phyloP scores from a whole-genome alignment of 805 yeast genomes.

The Sugiyamaella mastotermitis region DNA sequence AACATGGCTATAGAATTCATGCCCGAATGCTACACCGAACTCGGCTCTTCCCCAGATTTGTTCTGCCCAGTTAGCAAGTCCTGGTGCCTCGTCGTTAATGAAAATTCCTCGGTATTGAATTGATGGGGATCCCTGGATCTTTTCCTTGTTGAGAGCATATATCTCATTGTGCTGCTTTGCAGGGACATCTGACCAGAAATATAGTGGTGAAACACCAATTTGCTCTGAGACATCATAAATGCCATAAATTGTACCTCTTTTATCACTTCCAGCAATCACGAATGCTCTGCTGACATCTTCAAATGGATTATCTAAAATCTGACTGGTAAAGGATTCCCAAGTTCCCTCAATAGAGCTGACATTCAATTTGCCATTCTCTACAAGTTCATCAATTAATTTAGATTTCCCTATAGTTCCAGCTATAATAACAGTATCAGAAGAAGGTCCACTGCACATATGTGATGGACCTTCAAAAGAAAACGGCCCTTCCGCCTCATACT shows the following conservation, averaged over 20 bases:
- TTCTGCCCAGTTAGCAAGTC: constrained; percentile 14
- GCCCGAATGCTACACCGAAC: constrained; percentile 12
- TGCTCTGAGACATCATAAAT: constrained; percentile 15
- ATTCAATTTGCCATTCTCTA: constrained; percentile 12
- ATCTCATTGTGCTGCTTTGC: constrained; percentile 6
- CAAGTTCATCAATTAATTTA: constrained; percentile 8
- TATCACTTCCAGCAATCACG: constrained; percentile 18
- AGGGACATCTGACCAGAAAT: constrained; percentile 15
- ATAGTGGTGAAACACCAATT: constrained; percentile 17
- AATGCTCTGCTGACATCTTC: constrained; percentile 10
- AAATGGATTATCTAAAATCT: constrained; percentile 6
- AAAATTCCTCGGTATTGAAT: constrained; percentile 17
- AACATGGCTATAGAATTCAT: constrained; percentile 11
- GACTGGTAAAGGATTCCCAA: constrained; percentile 13
- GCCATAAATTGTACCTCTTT: constrained; percentile 15
- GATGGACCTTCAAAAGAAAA: constrained; percentile 4
- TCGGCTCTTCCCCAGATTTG: constrained; percentile 6
- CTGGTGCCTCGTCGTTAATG: constrained; percentile 16
- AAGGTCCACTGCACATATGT: constrained; percentile 1
- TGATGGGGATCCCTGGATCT: constrained; percentile 12
- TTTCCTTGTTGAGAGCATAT: constrained; percentile 5
- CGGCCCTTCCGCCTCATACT: constrained; percentile 6
- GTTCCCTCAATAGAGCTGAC: constrained; percentile 9
- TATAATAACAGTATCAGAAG: constrained; percentile 10
- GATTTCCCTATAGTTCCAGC: constrained; percentile 16